phyloP scores from a whole-genome alignment of 176 grass and related monocot species.

The Bothriochloa decipiens region DNA sequence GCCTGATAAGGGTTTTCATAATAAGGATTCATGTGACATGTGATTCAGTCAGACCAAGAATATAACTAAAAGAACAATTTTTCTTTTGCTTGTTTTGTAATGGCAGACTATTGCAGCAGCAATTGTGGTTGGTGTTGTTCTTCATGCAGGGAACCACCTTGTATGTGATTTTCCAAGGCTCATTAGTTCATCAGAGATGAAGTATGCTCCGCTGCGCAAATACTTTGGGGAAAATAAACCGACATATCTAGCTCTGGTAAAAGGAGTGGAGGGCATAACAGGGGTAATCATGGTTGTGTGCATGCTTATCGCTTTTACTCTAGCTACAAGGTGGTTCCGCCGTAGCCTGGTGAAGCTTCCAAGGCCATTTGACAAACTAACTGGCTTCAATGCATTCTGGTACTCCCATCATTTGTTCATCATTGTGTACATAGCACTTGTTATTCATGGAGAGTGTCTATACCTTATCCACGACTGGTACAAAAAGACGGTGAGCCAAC shows the following conservation, averaged over 20 bases:
- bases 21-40: constrained; percentile 13
- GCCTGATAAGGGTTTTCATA: constrained; percentile 5
- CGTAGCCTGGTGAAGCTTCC: constrained; percentile 85
- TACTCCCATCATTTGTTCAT: constrained; percentile 95
- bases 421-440: constrained; percentile 79
- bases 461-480: constrained; percentile 86
- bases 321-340: constrained; percentile 95
- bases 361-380: constrained; percentile 86
- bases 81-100: constrained; percentile 49
- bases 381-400: constrained; percentile 98
- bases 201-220: constrained; percentile 51
- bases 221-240: constrained; percentile 70
- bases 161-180: constrained; percentile 89
- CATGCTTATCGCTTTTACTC: constrained; percentile 84
- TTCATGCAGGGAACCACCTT: constrained; percentile 80
- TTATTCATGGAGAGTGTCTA: constrained; percentile 79
- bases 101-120: constrained; percentile 86
- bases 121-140: constrained; percentile 83
- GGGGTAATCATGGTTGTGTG: constrained; percentile 90
- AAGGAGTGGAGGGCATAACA: constrained; percentile 72
- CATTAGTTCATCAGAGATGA: constrained; percentile 53
- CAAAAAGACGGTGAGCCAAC: constrained; percentile 70
- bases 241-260: constrained; percentile 65
- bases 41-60: constrained; percentile 29
- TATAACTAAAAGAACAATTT: constrained; percentile 39